Percentiles rank a stretch among this genome's conserved stretches.
Evolutionary conservation across 805 yeast species (phyloP).

Genomic region (Osmozyma mogii): DNA sequence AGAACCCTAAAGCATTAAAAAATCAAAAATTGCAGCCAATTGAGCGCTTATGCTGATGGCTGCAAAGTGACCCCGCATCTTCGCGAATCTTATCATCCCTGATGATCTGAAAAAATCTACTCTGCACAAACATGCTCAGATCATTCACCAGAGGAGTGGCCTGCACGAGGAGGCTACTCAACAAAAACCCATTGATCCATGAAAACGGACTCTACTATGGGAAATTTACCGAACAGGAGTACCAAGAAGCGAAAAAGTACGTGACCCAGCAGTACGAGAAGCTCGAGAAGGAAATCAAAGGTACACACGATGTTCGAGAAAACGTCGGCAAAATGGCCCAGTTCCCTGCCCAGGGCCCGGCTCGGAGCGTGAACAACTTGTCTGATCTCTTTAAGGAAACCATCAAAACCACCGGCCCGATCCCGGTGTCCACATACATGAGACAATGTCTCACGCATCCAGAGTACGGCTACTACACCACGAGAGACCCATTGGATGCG

Average conservation of each 20-base stretch:
- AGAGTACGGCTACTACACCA: conserved; percentile 68
- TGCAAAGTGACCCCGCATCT: no score
- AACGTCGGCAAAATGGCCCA: conserved; percentile 29
- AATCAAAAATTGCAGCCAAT: no score
- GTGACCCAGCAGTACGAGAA: conserved; percentile 23
- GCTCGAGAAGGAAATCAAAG: conserved; percentile 31
- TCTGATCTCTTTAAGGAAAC: conserved; percentile 38
- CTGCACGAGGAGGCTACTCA: no score
- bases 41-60: no score
- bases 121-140: no score
- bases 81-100: no score
- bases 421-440: conserved; percentile 68
- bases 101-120: no score
- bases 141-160: no score
- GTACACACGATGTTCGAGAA: conserved; percentile 26
- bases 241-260: conserved; percentile 28
- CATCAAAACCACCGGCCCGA: conserved; percentile 67
- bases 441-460: conserved; percentile 77
- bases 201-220: conserved; percentile 26
- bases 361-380: conserved; percentile 14
- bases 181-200: conserved; percentile 12
- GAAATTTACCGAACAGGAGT: conserved; percentile 30
- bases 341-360: conserved; percentile 21
- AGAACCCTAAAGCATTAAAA: no score
- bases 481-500: conserved; percentile 61